Evolutionary conservation across 768 basidiomycete species (phyloP).

Genomic region (Psilocybe cubensis): DNA sequence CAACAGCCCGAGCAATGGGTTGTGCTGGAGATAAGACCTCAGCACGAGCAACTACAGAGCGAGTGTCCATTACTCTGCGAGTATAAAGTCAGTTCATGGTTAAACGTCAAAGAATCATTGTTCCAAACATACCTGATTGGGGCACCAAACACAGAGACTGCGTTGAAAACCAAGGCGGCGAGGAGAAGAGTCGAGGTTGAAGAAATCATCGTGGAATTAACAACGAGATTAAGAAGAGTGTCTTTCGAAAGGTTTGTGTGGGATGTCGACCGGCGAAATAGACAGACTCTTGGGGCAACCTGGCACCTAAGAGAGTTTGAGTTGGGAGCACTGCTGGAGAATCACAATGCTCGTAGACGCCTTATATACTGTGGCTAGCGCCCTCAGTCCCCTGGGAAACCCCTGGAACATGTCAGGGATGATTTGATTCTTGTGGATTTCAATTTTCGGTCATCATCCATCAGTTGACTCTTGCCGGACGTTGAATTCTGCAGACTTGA

Average conservation of each 20-base stretch:
- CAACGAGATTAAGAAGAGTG: slow-evolving; percentile 24
- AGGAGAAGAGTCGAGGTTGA: slow-evolving; percentile 39
- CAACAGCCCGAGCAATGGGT: slow-evolving; percentile 26
- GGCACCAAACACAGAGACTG: slow-evolving; percentile 38
- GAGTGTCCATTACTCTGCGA: slow-evolving; percentile 30
- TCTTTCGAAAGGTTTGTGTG: slow-evolving; percentile 35
- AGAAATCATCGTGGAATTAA: slow-evolving; percentile 44
- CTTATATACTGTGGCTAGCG: slow-evolving; percentile 35
- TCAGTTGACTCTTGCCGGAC: slow-evolving; percentile 15
- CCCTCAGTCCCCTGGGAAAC: slow-evolving; percentile 31
- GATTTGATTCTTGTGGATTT: not conserved
- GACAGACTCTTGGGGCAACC: slow-evolving; percentile 49
- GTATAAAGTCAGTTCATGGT: not conserved
- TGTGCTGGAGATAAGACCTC: slow-evolving; percentile 21
- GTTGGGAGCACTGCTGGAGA: slow-evolving; percentile 50
- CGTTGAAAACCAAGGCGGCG: slow-evolving; percentile 42
- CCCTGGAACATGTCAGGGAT: slow-evolving; percentile 15
- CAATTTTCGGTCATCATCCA: slow-evolving; percentile 23
- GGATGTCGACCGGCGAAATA: slow-evolving; percentile 46
- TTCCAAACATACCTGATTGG: slow-evolving; percentile 37
- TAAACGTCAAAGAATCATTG: not conserved
- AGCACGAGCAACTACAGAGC: slow-evolving; percentile 28
- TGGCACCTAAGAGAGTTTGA: slow-evolving; percentile 42
- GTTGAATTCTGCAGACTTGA: too few relatives aligned
- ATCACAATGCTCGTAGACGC: slow-evolving; percentile 17